Conservation (phyloP, 805 yeast genomes). For the Hanseniaspora nectarophila region DNA sequence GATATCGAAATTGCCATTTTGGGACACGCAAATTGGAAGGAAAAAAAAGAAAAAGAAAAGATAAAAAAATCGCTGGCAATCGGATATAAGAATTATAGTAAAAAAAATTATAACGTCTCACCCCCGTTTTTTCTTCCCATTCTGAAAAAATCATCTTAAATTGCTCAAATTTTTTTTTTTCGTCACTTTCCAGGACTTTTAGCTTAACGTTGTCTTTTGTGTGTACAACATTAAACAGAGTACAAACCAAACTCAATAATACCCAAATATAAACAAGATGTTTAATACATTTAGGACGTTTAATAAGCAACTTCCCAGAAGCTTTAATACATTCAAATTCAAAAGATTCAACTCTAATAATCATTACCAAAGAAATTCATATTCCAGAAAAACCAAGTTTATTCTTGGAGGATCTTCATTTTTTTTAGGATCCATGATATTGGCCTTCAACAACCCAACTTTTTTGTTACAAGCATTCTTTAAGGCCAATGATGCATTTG, state of each 20-base stretch:
- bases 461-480: neutral
- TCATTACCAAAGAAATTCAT: neutral
- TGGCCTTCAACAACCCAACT: conserved; percentile 23
- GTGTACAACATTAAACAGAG: too few species aligned
- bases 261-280: neutral
- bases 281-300: neutral
- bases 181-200: too few species aligned
- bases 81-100: too few species aligned
- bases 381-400: conserved; percentile 17
- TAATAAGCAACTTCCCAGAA: neutral
- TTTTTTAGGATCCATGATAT: conserved; percentile 36
- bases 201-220: too few species aligned
- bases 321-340: neutral
- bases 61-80: neutral
- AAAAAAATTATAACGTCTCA: neutral
- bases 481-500: neutral
- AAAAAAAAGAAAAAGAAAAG: neutral
- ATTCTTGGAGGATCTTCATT: conserved; percentile 24
- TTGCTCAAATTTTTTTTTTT: too few species aligned
- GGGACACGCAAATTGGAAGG: neutral
- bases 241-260: too few species aligned
- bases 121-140: neutral
- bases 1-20: neutral
- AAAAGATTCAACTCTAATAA: conserved; percentile 40
- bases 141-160: too few species aligned